Evolutionary conservation across 1,139 yeast genomes (phyloP).

Genomic region (Diutina sp.): DNA sequence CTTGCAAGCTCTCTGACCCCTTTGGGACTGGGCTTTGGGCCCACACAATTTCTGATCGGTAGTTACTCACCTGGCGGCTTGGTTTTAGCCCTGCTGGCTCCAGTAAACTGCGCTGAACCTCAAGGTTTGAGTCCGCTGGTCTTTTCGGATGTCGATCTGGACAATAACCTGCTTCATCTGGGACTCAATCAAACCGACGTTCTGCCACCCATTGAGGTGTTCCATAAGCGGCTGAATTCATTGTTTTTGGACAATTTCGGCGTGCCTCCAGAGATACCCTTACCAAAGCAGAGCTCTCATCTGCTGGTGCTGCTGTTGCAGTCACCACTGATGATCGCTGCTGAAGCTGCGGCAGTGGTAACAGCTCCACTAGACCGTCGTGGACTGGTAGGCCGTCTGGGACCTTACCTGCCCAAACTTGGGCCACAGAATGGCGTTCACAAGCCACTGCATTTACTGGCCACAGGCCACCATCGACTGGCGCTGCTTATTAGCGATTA

Average conservation of each 20-base stretch:
- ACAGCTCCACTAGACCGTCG: not conserved
- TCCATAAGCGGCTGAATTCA: not conserved
- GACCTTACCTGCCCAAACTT: not conserved
- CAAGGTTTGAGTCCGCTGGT: not conserved
- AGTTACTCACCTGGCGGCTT: not conserved
- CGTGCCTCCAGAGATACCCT: not conserved
- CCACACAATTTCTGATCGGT: not conserved
- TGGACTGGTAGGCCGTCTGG: not conserved
- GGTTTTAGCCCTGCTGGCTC: slow-evolving; percentile 2
- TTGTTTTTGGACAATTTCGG: not conserved
- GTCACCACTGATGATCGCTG: not conserved
- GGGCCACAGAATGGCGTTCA: not conserved
- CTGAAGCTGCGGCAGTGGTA: not conserved
- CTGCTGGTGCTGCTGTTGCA: not conserved
- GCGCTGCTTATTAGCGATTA: not conserved
- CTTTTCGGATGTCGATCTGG: not conserved
- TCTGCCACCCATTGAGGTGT: not conserved
- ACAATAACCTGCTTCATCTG: slow-evolving; percentile 1
- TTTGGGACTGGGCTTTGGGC: not conserved
- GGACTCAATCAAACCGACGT: not conserved
- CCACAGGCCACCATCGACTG: not conserved
- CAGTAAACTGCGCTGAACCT: not conserved
- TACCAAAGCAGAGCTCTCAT: not conserved
- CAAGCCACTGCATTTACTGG: not conserved
- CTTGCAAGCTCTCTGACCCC: not conserved